A percentile compares a stretch with the other conserved stretches of the same genome.
These are phyloP conservation scores for Chytriomyces hyalinus DNA, from an alignment of 192 early-diverging fungal genomes.

Conservation along the genomic window DNA sequence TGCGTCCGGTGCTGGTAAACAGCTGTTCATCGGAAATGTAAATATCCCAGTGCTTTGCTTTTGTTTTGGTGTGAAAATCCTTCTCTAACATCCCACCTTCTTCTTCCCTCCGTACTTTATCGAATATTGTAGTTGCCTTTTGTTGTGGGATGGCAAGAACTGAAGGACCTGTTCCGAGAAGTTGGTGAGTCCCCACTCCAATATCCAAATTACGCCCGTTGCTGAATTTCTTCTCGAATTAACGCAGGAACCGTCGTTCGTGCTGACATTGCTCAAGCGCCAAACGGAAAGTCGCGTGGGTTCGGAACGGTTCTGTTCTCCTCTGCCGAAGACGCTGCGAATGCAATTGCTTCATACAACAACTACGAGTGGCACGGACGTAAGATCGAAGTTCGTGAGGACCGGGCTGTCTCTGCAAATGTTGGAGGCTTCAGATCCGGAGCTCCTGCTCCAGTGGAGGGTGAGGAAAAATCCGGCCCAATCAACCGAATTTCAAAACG, in stretches of 20 bases:
- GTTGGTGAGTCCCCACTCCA: slow-evolving; percentile 32
- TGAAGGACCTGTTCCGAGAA: slow-evolving; percentile 57
- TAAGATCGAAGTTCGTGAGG: slow-evolving; percentile 56
- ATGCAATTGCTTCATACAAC: slow-evolving; percentile 52
- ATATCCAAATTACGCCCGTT: not conserved
- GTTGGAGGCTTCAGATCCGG: slow-evolving; percentile 6
- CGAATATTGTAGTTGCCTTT: slow-evolving; percentile 64
- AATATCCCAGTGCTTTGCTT: slow-evolving; percentile 17
- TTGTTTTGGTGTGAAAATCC: not conserved
- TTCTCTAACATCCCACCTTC: not conserved
- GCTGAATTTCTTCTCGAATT: not conserved
- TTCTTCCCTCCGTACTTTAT: not conserved
- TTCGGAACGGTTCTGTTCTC: slow-evolving; percentile 56
- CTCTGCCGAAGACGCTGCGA: slow-evolving; percentile 48
- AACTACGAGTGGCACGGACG: slow-evolving; percentile 56
- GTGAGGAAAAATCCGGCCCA: not conserved
- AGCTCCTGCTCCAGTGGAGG: slow-evolving; percentile 4
- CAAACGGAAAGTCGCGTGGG: slow-evolving; percentile 49
- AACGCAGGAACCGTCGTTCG: slow-evolving; percentile 50
- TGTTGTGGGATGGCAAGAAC: slow-evolving; percentile 75
- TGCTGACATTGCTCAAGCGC: slow-evolving; percentile 46
- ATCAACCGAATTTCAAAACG: too few relatives aligned
- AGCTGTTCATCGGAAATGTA: slow-evolving; percentile 76
- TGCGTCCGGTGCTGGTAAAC: slow-evolving; percentile 45
- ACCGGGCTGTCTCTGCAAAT: slow-evolving; percentile 39